Evolutionary conservation across 495 filamentous ascomycete genomes (phyloP).

Genomic region (Penicillium odoratum): DNA sequence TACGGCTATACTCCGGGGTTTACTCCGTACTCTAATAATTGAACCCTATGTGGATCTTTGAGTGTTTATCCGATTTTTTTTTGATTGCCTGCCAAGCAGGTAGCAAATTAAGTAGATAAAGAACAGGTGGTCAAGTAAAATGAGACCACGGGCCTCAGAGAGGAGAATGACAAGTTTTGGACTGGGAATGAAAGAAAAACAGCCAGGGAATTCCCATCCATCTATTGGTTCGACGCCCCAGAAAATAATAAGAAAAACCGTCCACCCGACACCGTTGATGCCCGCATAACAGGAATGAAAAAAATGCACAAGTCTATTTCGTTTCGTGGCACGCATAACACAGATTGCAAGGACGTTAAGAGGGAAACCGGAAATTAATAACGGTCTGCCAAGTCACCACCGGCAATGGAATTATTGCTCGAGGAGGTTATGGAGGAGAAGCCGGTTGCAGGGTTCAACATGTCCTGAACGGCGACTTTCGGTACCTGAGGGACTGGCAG

Average conservation of each 20-base stretch:
- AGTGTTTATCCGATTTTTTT: slow-evolving; percentile 3
- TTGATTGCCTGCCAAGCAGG: slow-evolving; percentile 20
- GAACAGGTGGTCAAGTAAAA: slow-evolving; percentile 16
- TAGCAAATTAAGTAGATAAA: slow-evolving; percentile 25
- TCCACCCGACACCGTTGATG: slow-evolving; percentile 35
- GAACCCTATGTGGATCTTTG: background rate
- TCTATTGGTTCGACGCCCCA: slow-evolving; percentile 41
- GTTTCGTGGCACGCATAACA: slow-evolving; percentile 45
- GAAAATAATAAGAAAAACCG: slow-evolving; percentile 23
- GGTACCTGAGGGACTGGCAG: slow-evolving; percentile 89
- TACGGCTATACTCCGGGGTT: too few relatives aligned
- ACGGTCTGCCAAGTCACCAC: slow-evolving; percentile 41
- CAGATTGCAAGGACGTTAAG: slow-evolving; percentile 18
- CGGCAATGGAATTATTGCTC: slow-evolving; percentile 48
- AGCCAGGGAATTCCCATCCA: slow-evolving; percentile 30
- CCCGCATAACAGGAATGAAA: slow-evolving; percentile 26
- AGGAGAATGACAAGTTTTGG: slow-evolving; percentile 26
- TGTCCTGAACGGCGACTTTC: slow-evolving; percentile 85
- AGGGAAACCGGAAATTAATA: slow-evolving; percentile 25
- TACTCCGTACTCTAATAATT: background rate
- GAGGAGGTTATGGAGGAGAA: slow-evolving; percentile 59
- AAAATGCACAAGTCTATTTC: slow-evolving; percentile 51
- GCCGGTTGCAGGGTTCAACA: slow-evolving; percentile 66
- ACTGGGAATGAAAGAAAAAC: slow-evolving; percentile 18
- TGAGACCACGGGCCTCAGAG: slow-evolving; percentile 30